A percentile compares a stretch with the other conserved stretches of the same genome.
These are phyloP conservation scores for Erysiphe neolycopersici DNA, from an alignment of 2,329 filamentous ascomycete genomes.

Conservation along the genomic window DNA sequence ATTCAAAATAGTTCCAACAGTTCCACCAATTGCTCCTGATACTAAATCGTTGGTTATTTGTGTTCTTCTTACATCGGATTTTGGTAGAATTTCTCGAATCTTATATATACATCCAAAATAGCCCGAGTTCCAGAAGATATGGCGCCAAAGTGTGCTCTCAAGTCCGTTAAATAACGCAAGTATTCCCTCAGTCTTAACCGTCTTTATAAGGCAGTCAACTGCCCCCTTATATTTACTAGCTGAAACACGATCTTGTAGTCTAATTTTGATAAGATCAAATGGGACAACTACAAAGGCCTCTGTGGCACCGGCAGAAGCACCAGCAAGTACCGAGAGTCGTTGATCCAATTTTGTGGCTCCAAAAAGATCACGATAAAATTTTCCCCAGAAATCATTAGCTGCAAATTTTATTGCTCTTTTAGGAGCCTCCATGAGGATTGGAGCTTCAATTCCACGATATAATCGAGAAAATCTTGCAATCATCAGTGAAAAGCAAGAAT, in stretches of 20 bases:
- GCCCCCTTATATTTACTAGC: constrained; percentile 69
- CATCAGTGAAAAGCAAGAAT: constrained; percentile 1
- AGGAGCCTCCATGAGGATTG: constrained; percentile 92
- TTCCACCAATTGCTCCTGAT: constrained; percentile 70
- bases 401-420: constrained; percentile 97
- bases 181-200: constrained; percentile 54
- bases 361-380: constrained; percentile 74
- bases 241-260: constrained; percentile 83
- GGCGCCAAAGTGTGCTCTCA: constrained; percentile 89
- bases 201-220: constrained; percentile 58
- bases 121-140: constrained; percentile 79
- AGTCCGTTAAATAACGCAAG: constrained; percentile 89
- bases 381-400: constrained; percentile 95
- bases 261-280: constrained; percentile 96
- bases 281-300: constrained; percentile 94
- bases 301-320: constrained; percentile 80
- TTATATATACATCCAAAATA: constrained; percentile 99
- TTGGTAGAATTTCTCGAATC: constrained; percentile 60
- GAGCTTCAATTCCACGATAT: constrained; percentile 85
- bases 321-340: constrained; percentile 71
- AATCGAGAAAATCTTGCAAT: constrained; percentile 48
- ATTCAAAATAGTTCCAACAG: constrained; percentile 73
- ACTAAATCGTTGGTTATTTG: constrained; percentile 74
- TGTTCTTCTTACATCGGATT: constrained; percentile 49
- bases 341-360: constrained; percentile 74